phyloP scores from a whole-genome alignment of 2,329 filamentous ascomycete genomes.

The Ophiostoma populinum region DNA sequence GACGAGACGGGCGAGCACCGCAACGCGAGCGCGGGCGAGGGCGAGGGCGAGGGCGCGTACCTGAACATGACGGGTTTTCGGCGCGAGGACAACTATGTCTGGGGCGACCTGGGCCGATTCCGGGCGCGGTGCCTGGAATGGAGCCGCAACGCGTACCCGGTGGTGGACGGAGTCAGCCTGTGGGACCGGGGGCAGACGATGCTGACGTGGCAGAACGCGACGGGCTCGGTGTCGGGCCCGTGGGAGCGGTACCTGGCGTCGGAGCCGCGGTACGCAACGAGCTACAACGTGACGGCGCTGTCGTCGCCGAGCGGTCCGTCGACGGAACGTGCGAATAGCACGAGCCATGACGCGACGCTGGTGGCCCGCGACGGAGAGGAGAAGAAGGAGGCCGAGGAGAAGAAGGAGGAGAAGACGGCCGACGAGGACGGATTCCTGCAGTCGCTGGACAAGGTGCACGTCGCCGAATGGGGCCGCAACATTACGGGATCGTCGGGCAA shows the following conservation, averaged over 20 bases:
- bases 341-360: too few relatives aligned
- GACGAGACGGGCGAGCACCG: conserved; percentile 11
- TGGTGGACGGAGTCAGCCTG: conserved; percentile 10
- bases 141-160: conserved; percentile 31
- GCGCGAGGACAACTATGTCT: conserved; percentile 56
- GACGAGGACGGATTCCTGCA: background rate
- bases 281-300: conserved; percentile 48
- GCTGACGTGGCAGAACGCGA: conserved; percentile 60
- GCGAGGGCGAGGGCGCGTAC: conserved; percentile 19
- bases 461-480: conserved; percentile 55
- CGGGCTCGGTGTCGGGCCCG: conserved; percentile 57
- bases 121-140: conserved; percentile 46
- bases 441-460: background rate
- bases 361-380: too few relatives aligned
- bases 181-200: conserved; percentile 17
- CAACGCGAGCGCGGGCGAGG: conserved; percentile 11
- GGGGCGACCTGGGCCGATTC: conserved; percentile 54
- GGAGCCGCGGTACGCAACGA: conserved; percentile 26
- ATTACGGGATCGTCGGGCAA: conserved; percentile 56
- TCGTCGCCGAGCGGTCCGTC: too few relatives aligned
- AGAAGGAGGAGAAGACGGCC: background rate
- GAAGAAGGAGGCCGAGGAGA: background rate
- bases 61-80: conserved; percentile 66
- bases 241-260: conserved; percentile 47
- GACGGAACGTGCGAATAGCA: too few relatives aligned